Evolutionary conservation across 805 yeast species (phyloP).

Genomic region (Cyberlindnera subsufficiens): DNA sequence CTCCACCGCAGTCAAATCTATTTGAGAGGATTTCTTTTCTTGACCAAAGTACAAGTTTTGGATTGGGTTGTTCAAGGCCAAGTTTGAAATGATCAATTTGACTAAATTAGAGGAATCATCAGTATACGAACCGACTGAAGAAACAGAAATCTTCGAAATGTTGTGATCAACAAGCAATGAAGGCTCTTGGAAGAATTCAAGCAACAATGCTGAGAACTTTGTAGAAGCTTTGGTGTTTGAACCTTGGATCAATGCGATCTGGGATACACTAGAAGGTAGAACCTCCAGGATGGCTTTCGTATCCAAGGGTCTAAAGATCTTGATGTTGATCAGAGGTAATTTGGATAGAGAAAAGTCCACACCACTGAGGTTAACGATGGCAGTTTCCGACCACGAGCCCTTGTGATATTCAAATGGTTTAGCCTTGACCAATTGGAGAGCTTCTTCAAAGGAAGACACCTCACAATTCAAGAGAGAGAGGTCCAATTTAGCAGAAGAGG

Average conservation of each 20-base stretch:
- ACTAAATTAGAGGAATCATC: conserved; percentile 19
- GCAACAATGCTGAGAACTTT: conserved; percentile 62
- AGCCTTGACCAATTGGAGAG: conserved; percentile 25
- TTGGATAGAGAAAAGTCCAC: conserved; percentile 2
- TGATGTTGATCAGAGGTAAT: conserved; percentile 46
- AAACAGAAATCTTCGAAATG: conserved; percentile 48
- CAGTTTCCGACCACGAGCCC: conserved; percentile 38
- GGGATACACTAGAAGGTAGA: conserved; percentile 49
- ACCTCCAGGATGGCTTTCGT: conserved; percentile 32
- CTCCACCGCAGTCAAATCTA: conserved; percentile 22
- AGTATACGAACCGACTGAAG: conserved; percentile 35
- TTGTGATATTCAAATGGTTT: conserved; percentile 34
- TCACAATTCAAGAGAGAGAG: conserved; percentile 11
- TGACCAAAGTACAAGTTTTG: conserved; percentile 60
- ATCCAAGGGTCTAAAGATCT: conserved; percentile 57
- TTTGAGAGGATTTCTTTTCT: conserved; percentile 7
- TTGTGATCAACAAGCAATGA: conserved; percentile 38
- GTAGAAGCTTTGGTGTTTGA: conserved; percentile 29
- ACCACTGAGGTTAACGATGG: conserved; percentile 34
- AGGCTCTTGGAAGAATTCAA: conserved; percentile 67
- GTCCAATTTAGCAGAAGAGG: conserved; percentile 7
- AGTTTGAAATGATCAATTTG: conserved; percentile 41
- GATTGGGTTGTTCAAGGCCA: conserved; percentile 46
- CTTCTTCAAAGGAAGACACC: conserved; percentile 27
- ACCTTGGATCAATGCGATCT: conserved; percentile 60